These are phyloP conservation scores for Mucor velutinosus DNA, from an alignment of 371 early-diverging fungal species.

Conservation along the genomic window DNA sequence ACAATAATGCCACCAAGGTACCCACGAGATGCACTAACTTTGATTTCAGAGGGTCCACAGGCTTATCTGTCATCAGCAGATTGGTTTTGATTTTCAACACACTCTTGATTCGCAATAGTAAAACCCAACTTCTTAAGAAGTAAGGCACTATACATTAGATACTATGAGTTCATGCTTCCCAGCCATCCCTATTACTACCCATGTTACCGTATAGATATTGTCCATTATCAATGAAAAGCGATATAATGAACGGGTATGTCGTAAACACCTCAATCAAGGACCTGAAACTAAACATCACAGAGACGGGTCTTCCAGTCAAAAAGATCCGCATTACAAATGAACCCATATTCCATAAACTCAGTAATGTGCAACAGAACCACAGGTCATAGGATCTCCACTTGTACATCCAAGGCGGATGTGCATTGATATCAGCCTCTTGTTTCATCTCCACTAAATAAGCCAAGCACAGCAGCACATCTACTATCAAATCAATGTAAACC, in stretches of 20 bases:
- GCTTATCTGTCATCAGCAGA: slow-evolving; percentile 52
- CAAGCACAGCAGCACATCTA: slow-evolving; percentile 65
- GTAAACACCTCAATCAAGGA: slow-evolving; percentile 58
- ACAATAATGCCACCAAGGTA: slow-evolving; percentile 65
- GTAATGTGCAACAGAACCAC: slow-evolving; percentile 53
- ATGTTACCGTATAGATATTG: slow-evolving; percentile 53
- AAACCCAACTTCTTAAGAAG: slow-evolving; percentile 62
- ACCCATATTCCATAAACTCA: slow-evolving; percentile 47
- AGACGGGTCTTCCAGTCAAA: slow-evolving; percentile 31
- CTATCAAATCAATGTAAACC: slow-evolving; percentile 60
- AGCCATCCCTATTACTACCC: not conserved
- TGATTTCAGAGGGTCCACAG: slow-evolving; percentile 59
- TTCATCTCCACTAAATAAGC: slow-evolving; percentile 71
- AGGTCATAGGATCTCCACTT: slow-evolving; percentile 56
- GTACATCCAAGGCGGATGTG: slow-evolving; percentile 63
- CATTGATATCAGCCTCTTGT: slow-evolving; percentile 48
- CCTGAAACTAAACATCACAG: slow-evolving; percentile 49
- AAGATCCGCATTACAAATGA: slow-evolving; percentile 48
- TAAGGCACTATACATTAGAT: slow-evolving; percentile 50
- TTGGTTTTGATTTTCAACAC: slow-evolving; percentile 62
- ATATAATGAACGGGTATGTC: slow-evolving; percentile 54
- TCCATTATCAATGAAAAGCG: slow-evolving; percentile 53
- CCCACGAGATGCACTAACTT: slow-evolving; percentile 65
- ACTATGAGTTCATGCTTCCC: not conserved
- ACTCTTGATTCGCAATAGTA: slow-evolving; percentile 59